Conservation (phyloP, 2,329 filamentous ascomycete genomes). For the Cladosporium oxysporum region DNA sequence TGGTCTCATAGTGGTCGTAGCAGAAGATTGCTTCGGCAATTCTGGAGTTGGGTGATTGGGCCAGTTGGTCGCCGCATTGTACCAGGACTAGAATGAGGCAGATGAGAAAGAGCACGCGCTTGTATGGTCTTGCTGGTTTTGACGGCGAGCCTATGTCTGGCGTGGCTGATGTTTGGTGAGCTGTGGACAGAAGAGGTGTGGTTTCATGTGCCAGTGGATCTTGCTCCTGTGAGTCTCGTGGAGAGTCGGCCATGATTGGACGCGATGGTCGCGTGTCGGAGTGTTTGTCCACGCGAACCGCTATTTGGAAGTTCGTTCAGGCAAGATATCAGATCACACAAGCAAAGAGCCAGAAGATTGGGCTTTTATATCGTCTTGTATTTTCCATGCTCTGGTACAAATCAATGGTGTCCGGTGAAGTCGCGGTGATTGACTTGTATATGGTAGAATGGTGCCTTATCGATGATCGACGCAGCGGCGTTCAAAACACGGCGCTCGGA, state of each 20-base stretch:
- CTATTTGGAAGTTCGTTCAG: background rate
- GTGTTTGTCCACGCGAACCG: background rate
- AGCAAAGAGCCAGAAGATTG: background rate
- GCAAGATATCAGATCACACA: background rate
- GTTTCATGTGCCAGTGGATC: background rate
- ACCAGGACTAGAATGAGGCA: conserved; percentile 6
- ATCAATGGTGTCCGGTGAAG: background rate
- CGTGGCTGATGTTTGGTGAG: background rate
- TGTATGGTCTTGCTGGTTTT: background rate
- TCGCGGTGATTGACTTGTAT: background rate
- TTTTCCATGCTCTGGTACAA: background rate
- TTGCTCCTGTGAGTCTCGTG: background rate
- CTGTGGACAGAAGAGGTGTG: conserved; percentile 2
- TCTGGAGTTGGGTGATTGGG: conserved; percentile 48
- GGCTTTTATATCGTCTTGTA: background rate
- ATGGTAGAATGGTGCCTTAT: background rate
- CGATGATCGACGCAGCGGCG: background rate
- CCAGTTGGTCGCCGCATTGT: conserved; percentile 38
- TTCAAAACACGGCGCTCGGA: background rate
- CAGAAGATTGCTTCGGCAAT: conserved; percentile 59
- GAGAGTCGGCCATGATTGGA: background rate
- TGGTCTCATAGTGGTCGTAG: conserved; percentile 49
- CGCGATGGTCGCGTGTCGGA: background rate
- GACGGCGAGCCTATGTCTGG: background rate
- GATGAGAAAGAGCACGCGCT: conserved; percentile 4